A percentile compares a stretch with the other conserved stretches of the same genome.
Conservation (phyloP, 345 rosid species). For the Aquilaria yunnanensis region DNA sequence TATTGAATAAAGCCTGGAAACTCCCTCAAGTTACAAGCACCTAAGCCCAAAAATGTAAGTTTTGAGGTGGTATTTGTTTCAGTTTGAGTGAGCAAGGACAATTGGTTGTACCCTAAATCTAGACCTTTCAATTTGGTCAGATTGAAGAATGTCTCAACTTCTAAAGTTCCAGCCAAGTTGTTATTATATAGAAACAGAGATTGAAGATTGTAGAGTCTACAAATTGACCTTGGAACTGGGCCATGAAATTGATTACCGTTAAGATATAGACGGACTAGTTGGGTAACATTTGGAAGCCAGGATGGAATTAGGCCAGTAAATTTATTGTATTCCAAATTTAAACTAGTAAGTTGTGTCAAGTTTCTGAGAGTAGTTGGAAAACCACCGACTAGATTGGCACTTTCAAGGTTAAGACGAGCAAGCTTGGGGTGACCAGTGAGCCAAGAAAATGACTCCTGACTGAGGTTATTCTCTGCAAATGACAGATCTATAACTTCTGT, state of each 20-base stretch:
- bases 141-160: not conserved
- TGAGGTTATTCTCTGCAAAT: not conserved
- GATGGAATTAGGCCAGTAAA: not conserved
- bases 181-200: not conserved
- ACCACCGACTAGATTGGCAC: not conserved
- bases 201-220: not conserved
- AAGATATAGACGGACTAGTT: not conserved
- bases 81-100: not conserved
- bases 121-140: not conserved
- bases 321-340: not conserved
- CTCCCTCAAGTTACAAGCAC: not conserved
- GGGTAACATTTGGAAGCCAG: too few species aligned
- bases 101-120: slow-evolving; percentile 7
- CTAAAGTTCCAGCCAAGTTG: not conserved
- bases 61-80: not conserved
- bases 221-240: not conserved
- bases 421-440: not conserved
- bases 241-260: not conserved
- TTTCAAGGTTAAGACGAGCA: not conserved
- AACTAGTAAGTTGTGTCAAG: not conserved
- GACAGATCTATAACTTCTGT: not conserved
- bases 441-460: not conserved
- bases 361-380: not conserved
- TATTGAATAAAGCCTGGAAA: not conserved
- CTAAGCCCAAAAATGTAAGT: slow-evolving; percentile 8